Evolutionary conservation across 257 asterid species (phyloP).

Genomic region (Nemophila menziesii): DNA sequence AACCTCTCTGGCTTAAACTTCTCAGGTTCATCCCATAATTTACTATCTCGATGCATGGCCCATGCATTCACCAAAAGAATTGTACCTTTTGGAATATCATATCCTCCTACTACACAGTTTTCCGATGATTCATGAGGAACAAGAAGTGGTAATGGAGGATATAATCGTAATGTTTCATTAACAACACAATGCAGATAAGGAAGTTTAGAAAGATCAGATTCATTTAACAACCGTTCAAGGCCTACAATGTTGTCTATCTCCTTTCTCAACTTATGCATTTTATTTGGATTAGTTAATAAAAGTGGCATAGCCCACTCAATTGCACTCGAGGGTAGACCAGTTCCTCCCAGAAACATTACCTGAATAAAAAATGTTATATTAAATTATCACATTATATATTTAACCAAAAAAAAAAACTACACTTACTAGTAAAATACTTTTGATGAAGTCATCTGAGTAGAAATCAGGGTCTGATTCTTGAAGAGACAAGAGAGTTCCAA

Average conservation of each 20-base stretch:
- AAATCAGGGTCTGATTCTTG: no score
- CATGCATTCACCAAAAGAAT: constrained; percentile 15
- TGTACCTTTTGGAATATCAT: constrained; percentile 15
- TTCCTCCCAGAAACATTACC: constrained; percentile 45
- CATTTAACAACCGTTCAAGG: constrained; percentile 29
- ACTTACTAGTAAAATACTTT: no score
- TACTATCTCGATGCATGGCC: constrained; percentile 21
- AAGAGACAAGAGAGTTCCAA: no score
- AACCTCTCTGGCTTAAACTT: constrained; percentile 27
- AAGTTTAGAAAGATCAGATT: constrained; percentile 31
- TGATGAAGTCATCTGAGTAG: constrained; percentile 37
- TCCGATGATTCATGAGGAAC: constrained; percentile 20
- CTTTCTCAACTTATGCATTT: constrained; percentile 26
- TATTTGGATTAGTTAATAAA: constrained; percentile 39
- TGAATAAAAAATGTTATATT: constrained; percentile 7
- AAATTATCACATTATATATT: no score
- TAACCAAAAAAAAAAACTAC: no score
- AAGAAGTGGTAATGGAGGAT: constrained; percentile 9
- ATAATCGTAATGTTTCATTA: constrained; percentile 17
- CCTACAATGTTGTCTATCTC: constrained; percentile 38
- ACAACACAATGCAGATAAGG: constrained; percentile 18
- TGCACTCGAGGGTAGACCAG: constrained; percentile 42
- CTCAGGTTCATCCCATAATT: constrained; percentile 15
- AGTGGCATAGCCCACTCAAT: constrained; percentile 61
- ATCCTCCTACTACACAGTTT: constrained; percentile 19